A percentile compares a stretch with the other conserved stretches of the same genome.
phyloP scores from a whole-genome alignment of 179 eudicot genomes.

The Spergularia azorica region DNA sequence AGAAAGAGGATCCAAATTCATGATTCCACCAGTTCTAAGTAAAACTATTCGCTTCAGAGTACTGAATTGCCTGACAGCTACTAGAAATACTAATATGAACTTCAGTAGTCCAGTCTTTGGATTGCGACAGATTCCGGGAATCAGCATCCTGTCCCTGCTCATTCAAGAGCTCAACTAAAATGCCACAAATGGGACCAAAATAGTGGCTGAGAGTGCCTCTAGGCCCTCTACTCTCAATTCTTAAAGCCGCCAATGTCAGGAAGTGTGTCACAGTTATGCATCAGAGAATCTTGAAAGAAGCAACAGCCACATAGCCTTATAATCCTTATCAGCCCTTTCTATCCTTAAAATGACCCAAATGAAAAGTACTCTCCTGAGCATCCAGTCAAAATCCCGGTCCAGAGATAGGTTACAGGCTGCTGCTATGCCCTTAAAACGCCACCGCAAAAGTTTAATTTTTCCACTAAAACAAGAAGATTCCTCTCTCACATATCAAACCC shows the following conservation, averaged over 20 bases:
- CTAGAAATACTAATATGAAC: constrained; percentile 13
- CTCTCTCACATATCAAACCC: constrained; percentile 1
- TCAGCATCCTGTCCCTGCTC: constrained; percentile 6
- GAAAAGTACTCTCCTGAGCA: constrained; percentile 21
- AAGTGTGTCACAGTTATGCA: constrained; percentile 4
- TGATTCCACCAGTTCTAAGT: constrained; percentile 20
- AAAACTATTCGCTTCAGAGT: constrained; percentile 16
- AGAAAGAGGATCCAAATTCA: constrained; percentile 14
- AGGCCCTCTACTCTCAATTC: neutral
- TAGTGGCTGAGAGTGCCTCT: constrained; percentile 23
- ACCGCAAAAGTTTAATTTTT: constrained; percentile 20
- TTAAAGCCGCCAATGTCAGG: constrained; percentile 11
- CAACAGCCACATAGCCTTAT: constrained; percentile 13
- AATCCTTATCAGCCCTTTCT: constrained; percentile 11
- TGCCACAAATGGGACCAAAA: constrained; percentile 3
- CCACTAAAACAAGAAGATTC: constrained; percentile 26
- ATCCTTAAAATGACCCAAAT: neutral
- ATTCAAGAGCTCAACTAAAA: constrained; percentile 8
- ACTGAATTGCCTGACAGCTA: constrained; percentile 7
- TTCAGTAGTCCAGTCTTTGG: constrained; percentile 7
- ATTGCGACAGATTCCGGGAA: constrained; percentile 20
- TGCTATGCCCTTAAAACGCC: constrained; percentile 12
- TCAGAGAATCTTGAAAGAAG: constrained; percentile 11
- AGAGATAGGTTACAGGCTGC: neutral
- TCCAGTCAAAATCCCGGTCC: constrained; percentile 18